Conservation (phyloP, 768 basidiomycete genomes). For the Chalciporus sphaerocephalus region DNA sequence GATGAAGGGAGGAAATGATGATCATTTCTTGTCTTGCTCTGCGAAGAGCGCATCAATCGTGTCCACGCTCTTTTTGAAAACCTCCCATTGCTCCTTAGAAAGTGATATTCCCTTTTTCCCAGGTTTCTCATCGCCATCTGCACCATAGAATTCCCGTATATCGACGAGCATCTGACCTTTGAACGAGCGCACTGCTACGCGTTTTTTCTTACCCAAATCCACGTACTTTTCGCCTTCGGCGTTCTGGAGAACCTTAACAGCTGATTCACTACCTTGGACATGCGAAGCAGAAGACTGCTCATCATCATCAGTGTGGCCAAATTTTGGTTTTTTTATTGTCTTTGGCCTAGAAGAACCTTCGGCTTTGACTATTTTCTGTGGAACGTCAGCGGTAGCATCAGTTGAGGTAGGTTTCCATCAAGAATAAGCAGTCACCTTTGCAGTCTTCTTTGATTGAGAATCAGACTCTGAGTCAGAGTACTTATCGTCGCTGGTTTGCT, state of each 20-base stretch:
- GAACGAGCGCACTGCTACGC: constrained; percentile 52
- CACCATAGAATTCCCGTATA: constrained; percentile 70
- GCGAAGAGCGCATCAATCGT: constrained; percentile 53
- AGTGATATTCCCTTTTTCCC: constrained; percentile 81
- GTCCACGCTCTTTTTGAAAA: constrained; percentile 40
- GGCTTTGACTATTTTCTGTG: constrained; percentile 1
- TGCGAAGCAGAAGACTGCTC: constrained; percentile 12
- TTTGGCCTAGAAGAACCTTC: constrained; percentile 13
- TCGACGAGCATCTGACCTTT: constrained; percentile 56
- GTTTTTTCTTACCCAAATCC: constrained; percentile 69
- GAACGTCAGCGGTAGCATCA: background rate
- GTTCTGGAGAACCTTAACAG: constrained; percentile 14
- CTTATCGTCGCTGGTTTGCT: constrained; percentile 16
- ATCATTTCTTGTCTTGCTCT: constrained; percentile 21
- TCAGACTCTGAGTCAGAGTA: constrained; percentile 16
- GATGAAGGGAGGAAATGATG: background rate
- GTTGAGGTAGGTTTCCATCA: background rate
- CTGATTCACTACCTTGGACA: constrained; percentile 1
- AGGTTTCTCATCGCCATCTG: constrained; percentile 60
- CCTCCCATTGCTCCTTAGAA: constrained; percentile 62
- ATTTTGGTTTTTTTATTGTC: constrained; percentile 38
- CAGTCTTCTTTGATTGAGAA: constrained; percentile 2
- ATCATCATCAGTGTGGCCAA: background rate
- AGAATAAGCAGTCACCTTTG: constrained; percentile 11
- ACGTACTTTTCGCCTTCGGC: constrained; percentile 44